Evolutionary conservation across 1,284 basidiomycete genomes (phyloP), one percentile per base, ranked within the genome.

Genomic region (Sanghuangporus baumii): DNA sequence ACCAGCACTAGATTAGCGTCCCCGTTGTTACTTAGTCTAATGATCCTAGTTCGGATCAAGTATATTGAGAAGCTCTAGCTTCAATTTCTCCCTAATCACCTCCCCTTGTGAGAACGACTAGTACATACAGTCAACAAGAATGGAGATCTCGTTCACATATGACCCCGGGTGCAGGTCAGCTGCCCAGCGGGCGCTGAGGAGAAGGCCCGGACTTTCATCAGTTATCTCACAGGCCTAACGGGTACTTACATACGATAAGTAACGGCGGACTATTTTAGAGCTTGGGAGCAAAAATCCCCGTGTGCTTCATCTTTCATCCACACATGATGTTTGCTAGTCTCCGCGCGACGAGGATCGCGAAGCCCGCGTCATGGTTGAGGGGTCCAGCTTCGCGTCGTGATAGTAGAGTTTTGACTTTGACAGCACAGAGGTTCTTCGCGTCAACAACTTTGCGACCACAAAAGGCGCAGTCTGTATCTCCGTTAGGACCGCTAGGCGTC

Each of bases 401-500:
- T 16, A 2, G 6, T 14, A 26, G 16, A 18, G 6, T 23, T 6
- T 9, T n/a, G 40, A n/a, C 43, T 46, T 38, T 34, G 8, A 51
- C 18, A 18, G 11, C 36, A 26, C 31, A 31, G 6, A n/a, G 60
- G 26, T 37, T 36, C 11, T 62, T 62, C 60, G 12, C 54, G 7
- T 34, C 38, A 4, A 57, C 60, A 31, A 12, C 41, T 2, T 47
- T n/a, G 7, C 12, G 41, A 12, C 12, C 46, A 5, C 23, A 38
- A 40, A 55, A 61, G 61, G 69, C 60, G 18, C 82, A 82, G 67
- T 78, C 81, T 18, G 69, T 74, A 12, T 85, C 84, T 2, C 78
- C 81, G n/a, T 76, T 85, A 11, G 83, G 80, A 0, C 84, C 81
- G 5, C 74, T 58, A 31, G 57, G 57, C n/a, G 84, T 88, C 48